Evolutionary conservation across 306 rosid genomes (phyloP).

Genomic region (barrel medic (Medicago truncatula)): DNA sequence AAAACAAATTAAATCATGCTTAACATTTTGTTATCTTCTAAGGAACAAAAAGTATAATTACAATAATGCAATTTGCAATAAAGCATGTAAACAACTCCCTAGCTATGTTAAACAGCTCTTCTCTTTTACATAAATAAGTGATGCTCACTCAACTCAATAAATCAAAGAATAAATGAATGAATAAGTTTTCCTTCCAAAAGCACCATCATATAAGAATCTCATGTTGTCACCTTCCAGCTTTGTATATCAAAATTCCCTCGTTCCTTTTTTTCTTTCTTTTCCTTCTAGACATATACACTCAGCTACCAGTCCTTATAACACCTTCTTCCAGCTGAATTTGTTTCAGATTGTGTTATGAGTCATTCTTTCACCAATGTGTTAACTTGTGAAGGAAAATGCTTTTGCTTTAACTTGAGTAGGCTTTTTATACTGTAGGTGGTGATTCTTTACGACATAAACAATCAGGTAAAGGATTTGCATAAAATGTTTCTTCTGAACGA

Average conservation of each 20-base stretch:
- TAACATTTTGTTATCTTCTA: background rate
- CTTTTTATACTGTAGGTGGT: slow-evolving; percentile 14
- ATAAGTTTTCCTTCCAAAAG: slow-evolving; percentile 14
- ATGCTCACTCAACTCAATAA: slow-evolving; percentile 17
- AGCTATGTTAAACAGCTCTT: background rate
- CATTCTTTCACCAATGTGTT: slow-evolving; percentile 34
- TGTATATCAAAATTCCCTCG: slow-evolving; percentile 34
- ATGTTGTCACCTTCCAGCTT: slow-evolving; percentile 35
- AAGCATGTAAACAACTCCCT: background rate
- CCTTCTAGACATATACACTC: slow-evolving; percentile 43
- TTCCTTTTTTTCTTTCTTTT: background rate
- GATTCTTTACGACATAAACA: slow-evolving; percentile 74
- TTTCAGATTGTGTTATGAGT: slow-evolving; percentile 2
- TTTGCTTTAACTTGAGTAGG: slow-evolving; percentile 13
- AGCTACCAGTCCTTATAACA: slow-evolving; percentile 31
- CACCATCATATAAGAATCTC: slow-evolving; percentile 30
- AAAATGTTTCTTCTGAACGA: slow-evolving; percentile 94
- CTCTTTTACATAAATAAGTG: slow-evolving; percentile 7
- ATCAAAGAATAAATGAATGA: slow-evolving; percentile 38
- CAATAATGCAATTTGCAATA: slow-evolving; percentile 15
- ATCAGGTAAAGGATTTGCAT: slow-evolving; percentile 86
- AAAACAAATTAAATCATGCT: background rate
- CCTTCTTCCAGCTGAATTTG: slow-evolving; percentile 1
- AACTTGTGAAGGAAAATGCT: background rate
- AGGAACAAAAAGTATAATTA: slow-evolving; percentile 19